Conservation (phyloP, 108 stramenopile genomes). For the Nitzschia sp. region DNA sequence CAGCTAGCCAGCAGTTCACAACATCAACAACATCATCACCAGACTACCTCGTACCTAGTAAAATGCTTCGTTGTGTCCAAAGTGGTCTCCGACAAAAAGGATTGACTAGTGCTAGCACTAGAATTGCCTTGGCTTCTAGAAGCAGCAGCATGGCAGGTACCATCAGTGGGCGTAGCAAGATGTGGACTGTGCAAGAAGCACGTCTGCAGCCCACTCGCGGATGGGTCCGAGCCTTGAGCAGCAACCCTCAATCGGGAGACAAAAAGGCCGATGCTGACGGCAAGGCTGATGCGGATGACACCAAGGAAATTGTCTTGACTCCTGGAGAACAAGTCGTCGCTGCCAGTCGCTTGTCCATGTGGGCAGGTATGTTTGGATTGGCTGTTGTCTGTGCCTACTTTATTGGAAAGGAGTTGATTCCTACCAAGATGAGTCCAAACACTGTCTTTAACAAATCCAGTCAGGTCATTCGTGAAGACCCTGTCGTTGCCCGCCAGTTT, state of each 20-base stretch:
- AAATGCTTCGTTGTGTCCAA: too few species aligned
- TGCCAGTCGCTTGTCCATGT: conserved; percentile 72
- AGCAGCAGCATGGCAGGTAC: too few species aligned
- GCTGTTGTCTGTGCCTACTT: conserved; percentile 79
- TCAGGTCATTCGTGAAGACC: conserved; percentile 53
- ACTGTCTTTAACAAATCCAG: conserved; percentile 77
- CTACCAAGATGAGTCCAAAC: conserved; percentile 87
- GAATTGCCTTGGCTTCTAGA: too few species aligned
- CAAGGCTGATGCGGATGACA: conserved; percentile 24
- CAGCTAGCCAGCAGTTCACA: too few species aligned
- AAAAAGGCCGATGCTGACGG: conserved; percentile 22
- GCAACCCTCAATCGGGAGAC: conserved; percentile 9
- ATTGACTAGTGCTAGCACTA: too few species aligned
- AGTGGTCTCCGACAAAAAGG: too few species aligned
- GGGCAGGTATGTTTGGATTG: conserved; percentile 68
- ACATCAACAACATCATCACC: too few species aligned
- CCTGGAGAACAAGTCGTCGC: conserved; percentile 89
- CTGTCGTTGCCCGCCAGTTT: conserved; percentile 74
- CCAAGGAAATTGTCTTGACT: conserved; percentile 78
- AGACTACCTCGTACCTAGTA: too few species aligned
- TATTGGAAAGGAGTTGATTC: conserved; percentile 66
- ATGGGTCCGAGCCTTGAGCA: conserved; percentile 29
- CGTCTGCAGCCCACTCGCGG: too few species aligned
- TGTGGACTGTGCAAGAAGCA: too few species aligned
- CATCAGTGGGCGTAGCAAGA: too few species aligned